Evolutionary conservation across 2,329 filamentous ascomycete species (phyloP), one percentile per base, ranked within the genome.

Genomic region (Dactylellina leptospora): DNA sequence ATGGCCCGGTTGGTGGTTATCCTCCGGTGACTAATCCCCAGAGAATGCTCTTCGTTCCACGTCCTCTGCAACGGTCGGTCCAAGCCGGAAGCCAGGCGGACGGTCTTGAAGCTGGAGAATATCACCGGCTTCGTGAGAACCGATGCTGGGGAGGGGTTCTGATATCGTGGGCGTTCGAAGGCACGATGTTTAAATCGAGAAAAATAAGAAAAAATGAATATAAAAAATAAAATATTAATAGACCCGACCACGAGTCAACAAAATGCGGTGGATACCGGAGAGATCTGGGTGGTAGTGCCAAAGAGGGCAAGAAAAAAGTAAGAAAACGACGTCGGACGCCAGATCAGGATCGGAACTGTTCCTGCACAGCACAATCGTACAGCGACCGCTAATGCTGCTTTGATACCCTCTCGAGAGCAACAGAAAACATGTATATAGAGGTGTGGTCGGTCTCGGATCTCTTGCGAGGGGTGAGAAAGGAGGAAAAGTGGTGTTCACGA

Each of bases 391-490:
- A 16, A 13, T 51, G 53, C 20, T 45, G 28, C 30, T 40, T 47
- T 50, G 40, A 27, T 56, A 58, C 36, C 47, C 54, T 38, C 36
- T n/a, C 40, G 58, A 63, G 36, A 48, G 45, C 27, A 58, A 38
- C 59, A 59, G 33, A 48, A 72, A 22, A 56, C 13, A 13, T 28
- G 23, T 23, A 47, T 51, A 54, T 59, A 53, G 53, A 38, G 64
- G 68, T 72, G 68, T 72, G 59, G 59, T 59, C 61, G 68, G 59
- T 64, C 68, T 64, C 61, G 68, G 68, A 56, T 72, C 45, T 72
- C 54, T 72, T 64, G 68, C 68, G 68, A 72, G 68, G 68, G 68
- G 60, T 51, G 62, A 36, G 64, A 62, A 72, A 64, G 59, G 59
- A 63, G 56, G 56, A 56, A 60, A 60, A 38, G 59, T 61, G 59